phyloP scores from a whole-genome alignment of 2,329 filamentous ascomycete genomes.

The Cladosporium sp. region DNA sequence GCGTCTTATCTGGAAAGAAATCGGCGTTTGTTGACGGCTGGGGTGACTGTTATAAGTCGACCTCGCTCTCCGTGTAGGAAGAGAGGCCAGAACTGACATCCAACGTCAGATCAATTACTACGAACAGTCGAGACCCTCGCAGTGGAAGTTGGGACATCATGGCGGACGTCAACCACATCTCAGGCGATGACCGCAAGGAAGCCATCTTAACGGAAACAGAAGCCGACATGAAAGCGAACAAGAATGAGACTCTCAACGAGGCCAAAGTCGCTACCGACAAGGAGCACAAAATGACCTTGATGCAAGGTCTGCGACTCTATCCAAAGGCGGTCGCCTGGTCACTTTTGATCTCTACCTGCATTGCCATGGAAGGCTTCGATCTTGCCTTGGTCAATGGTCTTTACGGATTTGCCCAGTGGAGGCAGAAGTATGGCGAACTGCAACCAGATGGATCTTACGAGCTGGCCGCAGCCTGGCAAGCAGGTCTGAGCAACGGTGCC shows the following conservation, averaged over 20 bases:
- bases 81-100: neutral
- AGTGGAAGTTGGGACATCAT: neutral
- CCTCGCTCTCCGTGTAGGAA: neutral
- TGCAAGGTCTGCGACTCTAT: constrained; percentile 75
- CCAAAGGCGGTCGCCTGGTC: constrained; percentile 84
- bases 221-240: neutral
- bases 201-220: neutral
- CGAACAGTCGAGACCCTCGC: neutral
- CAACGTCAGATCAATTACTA: neutral
- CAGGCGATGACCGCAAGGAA: neutral
- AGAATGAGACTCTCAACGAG: constrained; percentile 2
- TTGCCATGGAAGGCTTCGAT: constrained; percentile 89
- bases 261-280: constrained; percentile 45
- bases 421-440: constrained; percentile 41
- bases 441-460: constrained; percentile 37
- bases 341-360: constrained; percentile 79
- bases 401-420: constrained; percentile 50
- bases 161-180: neutral
- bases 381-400: constrained; percentile 78
- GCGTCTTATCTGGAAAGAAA: neutral
- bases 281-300: constrained; percentile 52
- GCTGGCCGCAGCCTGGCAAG: constrained; percentile 45
- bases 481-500: constrained; percentile 45
- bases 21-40: neutral
- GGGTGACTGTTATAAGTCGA: neutral